These are phyloP conservation scores for Candida incommunis DNA, from an alignment of 805 yeast genomes.

Conservation along the genomic window DNA sequence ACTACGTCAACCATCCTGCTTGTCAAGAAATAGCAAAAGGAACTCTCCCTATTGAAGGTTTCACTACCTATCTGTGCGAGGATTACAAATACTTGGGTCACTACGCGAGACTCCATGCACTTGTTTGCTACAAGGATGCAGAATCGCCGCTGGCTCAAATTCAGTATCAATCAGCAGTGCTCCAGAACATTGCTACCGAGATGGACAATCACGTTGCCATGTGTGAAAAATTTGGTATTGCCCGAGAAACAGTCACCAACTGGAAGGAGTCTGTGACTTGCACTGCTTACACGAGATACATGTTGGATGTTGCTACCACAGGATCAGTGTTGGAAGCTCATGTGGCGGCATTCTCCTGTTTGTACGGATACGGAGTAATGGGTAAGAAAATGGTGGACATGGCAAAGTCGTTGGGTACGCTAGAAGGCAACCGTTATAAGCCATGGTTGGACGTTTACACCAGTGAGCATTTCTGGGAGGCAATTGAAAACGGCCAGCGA, in stretches of 20 bases:
- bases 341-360: slow-evolving; percentile 61
- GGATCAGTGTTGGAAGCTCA: slow-evolving; percentile 52
- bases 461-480: neutral
- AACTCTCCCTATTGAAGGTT: slow-evolving; percentile 33
- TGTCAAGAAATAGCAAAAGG: slow-evolving; percentile 32
- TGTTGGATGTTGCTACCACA: slow-evolving; percentile 36
- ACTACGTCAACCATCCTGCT: neutral
- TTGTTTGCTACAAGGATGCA: slow-evolving; percentile 43
- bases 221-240: slow-evolving; percentile 30
- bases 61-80: slow-evolving; percentile 33
- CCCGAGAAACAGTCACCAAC: slow-evolving; percentile 26
- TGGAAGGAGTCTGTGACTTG: slow-evolving; percentile 44
- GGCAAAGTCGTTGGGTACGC: neutral
- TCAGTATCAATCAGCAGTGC: slow-evolving; percentile 22
- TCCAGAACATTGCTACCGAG: slow-evolving; percentile 33
- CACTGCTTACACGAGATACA: slow-evolving; percentile 43
- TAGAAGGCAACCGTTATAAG: neutral
- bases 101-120: slow-evolving; percentile 51
- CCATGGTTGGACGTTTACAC: neutral
- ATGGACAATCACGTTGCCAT: slow-evolving; percentile 40
- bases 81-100: slow-evolving; percentile 59
- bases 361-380: slow-evolving; percentile 41
- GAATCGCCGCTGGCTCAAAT: slow-evolving; percentile 30
- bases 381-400: neutral
- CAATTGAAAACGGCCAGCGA: neutral